Percentiles rank a stretch among this genome's conserved stretches.
Evolutionary conservation across 192 early-diverging fungal genomes (phyloP).

Genomic region (Rhizophagus clarus): DNA sequence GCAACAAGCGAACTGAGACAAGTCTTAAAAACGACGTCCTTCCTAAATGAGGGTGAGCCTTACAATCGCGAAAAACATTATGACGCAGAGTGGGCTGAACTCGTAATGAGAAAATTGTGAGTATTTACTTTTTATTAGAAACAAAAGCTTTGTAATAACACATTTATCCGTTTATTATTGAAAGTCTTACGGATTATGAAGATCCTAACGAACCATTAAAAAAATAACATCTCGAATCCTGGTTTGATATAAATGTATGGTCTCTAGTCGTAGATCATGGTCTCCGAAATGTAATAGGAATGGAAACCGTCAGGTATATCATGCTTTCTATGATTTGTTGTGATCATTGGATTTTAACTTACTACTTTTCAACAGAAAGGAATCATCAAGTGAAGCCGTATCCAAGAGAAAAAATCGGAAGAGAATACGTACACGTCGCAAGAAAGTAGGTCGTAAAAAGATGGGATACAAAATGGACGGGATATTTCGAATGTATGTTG

Average conservation of each 20-base stretch:
- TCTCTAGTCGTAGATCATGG: slow-evolving; percentile 32
- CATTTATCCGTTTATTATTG: neutral
- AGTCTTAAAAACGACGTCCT: slow-evolving; percentile 33
- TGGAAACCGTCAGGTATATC: slow-evolving; percentile 29
- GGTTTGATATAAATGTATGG: slow-evolving; percentile 36
- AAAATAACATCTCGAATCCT: slow-evolving; percentile 28
- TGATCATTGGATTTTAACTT: too few species aligned
- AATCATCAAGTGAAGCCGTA: slow-evolving; percentile 16
- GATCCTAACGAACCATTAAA: slow-evolving; percentile 27
- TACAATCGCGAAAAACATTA: slow-evolving; percentile 32
- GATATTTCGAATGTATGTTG: slow-evolving; percentile 28
- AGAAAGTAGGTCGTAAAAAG: neutral
- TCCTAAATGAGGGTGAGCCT: slow-evolving; percentile 23
- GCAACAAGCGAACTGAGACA: slow-evolving; percentile 22
- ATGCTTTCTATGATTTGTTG: too few species aligned
- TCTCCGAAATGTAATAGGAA: slow-evolving; percentile 25
- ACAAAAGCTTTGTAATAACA: too few species aligned
- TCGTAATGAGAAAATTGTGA: too few species aligned
- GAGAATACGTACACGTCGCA: slow-evolving; percentile 6
- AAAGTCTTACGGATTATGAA: slow-evolving; percentile 32
- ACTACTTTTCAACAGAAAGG: slow-evolving; percentile 31
- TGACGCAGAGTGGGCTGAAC: slow-evolving; percentile 32
- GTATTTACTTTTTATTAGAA: too few species aligned
- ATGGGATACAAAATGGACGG: slow-evolving; percentile 22
- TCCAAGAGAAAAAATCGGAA: slow-evolving; percentile 24